A percentile compares a stretch with the other conserved stretches of the same genome.
Evolutionary conservation across 257 asterid genomes (phyloP).

Genomic region (Lycium barbarum): DNA sequence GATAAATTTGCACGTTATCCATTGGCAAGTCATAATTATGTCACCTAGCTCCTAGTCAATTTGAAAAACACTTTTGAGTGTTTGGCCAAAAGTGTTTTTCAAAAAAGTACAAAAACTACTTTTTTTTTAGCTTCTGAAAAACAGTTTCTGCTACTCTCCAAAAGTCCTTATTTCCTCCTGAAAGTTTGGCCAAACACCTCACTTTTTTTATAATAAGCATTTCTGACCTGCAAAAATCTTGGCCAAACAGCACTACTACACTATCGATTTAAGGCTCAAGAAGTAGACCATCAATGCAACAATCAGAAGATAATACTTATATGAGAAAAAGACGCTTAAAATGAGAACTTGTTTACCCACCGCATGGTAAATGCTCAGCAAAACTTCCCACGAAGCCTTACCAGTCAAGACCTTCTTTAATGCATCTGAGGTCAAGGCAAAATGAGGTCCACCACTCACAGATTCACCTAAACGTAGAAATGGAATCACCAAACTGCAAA

Average conservation of each 20-base stretch:
- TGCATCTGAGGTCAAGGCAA: slow-evolving; percentile 85
- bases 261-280: background rate
- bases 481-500: slow-evolving; percentile 74
- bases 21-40: slow-evolving; percentile 8
- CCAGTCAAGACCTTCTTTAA: slow-evolving; percentile 93
- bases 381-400: slow-evolving; percentile 74
- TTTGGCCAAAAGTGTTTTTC: too few species aligned
- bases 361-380: slow-evolving; percentile 81
- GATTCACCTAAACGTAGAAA: slow-evolving; percentile 88
- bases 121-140: too few species aligned
- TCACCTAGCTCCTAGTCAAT: too few species aligned
- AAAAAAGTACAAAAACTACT: too few species aligned
- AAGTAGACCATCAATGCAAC: background rate
- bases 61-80: too few species aligned
- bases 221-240: too few species aligned
- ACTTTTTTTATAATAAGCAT: too few species aligned
- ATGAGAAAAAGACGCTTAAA: background rate
- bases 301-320: background rate
- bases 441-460: slow-evolving; percentile 85
- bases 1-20: background rate
- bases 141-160: too few species aligned
- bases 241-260: background rate
- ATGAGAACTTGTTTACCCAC: slow-evolving; percentile 50
- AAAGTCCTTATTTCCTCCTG: too few species aligned
- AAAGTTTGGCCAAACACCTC: too few species aligned